Evolutionary conservation across 306 rosid species (phyloP), one percentile per base, ranked within the genome.

Genomic region (Aeschynomene evenia): DNA sequence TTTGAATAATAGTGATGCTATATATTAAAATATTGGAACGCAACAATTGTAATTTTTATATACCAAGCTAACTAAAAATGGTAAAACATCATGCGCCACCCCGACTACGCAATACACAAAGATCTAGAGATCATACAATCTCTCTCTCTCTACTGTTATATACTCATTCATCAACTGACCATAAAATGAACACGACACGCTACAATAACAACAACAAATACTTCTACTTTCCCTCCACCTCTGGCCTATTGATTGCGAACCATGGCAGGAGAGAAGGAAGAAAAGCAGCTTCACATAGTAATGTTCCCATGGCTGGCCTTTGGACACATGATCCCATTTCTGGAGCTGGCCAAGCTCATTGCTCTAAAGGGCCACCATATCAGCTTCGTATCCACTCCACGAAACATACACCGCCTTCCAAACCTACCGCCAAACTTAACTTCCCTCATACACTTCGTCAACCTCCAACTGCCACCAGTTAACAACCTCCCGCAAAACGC

Each of bases 281-380:
- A 74, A 48, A 75, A 71, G 51, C 80, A 1, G 5, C 51, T 82
- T 20, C 85, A 84, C 76, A 74, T 87, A 42, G 86, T 63, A 0
- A 49, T 82, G 75, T 75, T 87, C 48, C 89, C 89, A 72, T 87
- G 88, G 89, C 75, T 87, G 1, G 86, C 84, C 24, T 85, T 80
- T 3, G 89, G 89, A 2, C 87, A 87, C 66, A 66, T 87, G 58
- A 67, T 82, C 22, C 89, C 89, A 1, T 55, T 29, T 46, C 83
- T 87, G 0, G 78, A 87, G 34, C 79, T 87, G 0, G 78, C 85
- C 23, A 87, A 70, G 24, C 82, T 72, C 28, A 80, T 87, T 0
- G 89, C 90, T 14, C 76, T 45, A 52, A 85, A 77, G 79, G 94
- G 90, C 37, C 90, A 85, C 61, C 28, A n/a, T 0, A 42, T 85